Evolutionary conservation across 1,284 basidiomycete species (phyloP).

Genomic region (Leccinum pseudoinsigne): DNA sequence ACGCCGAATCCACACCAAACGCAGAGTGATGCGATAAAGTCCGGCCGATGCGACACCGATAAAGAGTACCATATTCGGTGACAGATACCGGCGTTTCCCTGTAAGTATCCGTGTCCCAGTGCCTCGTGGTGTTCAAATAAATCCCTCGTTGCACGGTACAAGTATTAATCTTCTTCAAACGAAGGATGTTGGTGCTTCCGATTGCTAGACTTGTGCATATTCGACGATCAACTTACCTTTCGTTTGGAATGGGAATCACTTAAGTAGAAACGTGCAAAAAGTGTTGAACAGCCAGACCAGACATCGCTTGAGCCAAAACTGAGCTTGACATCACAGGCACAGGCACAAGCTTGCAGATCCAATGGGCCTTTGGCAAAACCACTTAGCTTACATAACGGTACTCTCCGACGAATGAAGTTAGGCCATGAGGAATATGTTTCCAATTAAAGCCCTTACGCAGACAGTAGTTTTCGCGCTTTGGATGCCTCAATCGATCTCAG

Average conservation of each 20-base stretch:
- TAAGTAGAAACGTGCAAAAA: not conserved
- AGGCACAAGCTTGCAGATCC: not conserved
- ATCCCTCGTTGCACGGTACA: not conserved
- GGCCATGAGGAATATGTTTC: not conserved
- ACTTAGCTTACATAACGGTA: not conserved
- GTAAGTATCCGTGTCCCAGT: not conserved
- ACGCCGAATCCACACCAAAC: not conserved
- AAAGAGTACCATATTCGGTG: not conserved
- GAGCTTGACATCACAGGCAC: slow-evolving; percentile 10
- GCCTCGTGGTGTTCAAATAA: not conserved
- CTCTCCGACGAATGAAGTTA: not conserved
- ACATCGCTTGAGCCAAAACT: slow-evolving; percentile 5
- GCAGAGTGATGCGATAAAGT: not conserved
- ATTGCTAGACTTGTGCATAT: not conserved
- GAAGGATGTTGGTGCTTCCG: not conserved
- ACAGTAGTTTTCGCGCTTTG: not conserved
- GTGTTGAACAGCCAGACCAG: not conserved
- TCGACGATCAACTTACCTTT: not conserved
- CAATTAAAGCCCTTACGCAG: not conserved
- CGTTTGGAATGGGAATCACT: not conserved
- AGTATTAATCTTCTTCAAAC: not conserved
- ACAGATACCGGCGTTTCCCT: not conserved
- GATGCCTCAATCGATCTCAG: slow-evolving; percentile 3
- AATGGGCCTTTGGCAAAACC: not conserved
- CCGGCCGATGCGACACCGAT: not conserved